Evolutionary conservation across 257 asterid genomes (phyloP), one percentile per base, ranked within the genome.

Genomic region (Solanum arcanum): DNA sequence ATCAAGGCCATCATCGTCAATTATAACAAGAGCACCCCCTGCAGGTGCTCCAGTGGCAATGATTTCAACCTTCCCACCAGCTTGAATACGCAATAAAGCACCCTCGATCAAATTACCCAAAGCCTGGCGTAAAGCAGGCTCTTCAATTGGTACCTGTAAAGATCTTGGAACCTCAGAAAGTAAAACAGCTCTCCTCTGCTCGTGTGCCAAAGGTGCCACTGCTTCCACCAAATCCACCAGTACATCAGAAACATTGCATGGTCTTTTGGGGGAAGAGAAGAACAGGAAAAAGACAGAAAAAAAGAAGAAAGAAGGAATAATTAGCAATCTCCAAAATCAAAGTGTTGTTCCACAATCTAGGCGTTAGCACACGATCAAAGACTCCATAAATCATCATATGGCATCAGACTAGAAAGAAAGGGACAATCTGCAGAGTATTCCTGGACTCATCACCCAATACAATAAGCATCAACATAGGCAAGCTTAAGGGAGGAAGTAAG

Each of bases 1-100:
- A 91, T 95, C 98, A 84, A 96, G 98, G 41, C 99, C 99, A 88
- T 97, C 97, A 64, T 97, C 99, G 35, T 95, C 99, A 52, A 97
- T 92, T 91, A 95, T 92, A 89, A 97, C 87, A 35, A 97, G 97
- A 82, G 91, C 96, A 18, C 98, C 99, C 8, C 98, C 98, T 9
- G 98, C 98, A 20, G 99, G 98, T 20, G 98, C 96, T 88, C 87
- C 94, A 16, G 96, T 91, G 52, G 94, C 95, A 86, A 94, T 84
- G 35, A 97, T 93, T 87, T 92, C 95, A 77, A 94, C 92, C 88
- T 92, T 93, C 60, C 98, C 99, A 66, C 98, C 95, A 44, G 91
- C 92, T 91, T 93, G 93, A 52, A 96, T 90, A 86, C 98, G 96
- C 87, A 96, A 74, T 86, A 95, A 88, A 66, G 99, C 95, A 85